Conservation (phyloP, 352 stramenopile genomes). For the Phytophthora pseudosyringae region DNA sequence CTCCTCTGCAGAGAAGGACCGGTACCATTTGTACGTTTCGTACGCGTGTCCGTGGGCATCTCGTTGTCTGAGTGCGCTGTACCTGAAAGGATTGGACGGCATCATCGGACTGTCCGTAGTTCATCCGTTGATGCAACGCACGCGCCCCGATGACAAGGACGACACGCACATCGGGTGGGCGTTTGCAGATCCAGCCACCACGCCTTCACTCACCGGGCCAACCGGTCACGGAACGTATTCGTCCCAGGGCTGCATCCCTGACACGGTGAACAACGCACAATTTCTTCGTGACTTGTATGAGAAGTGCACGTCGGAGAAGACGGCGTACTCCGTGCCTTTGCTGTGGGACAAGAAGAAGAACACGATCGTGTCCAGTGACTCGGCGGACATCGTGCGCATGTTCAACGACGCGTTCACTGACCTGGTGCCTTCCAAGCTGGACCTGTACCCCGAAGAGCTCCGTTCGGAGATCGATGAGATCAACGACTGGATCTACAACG, state of each 20-base stretch:
- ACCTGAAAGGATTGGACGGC: constrained; percentile 92
- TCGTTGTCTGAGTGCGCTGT: constrained; percentile 65
- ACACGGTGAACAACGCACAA: constrained; percentile 67
- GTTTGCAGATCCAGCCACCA: constrained; percentile 68
- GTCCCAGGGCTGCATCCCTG: constrained; percentile 43
- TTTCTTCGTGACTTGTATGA: constrained; percentile 91
- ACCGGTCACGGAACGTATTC: constrained; percentile 43
- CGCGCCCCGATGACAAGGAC: constrained; percentile 55
- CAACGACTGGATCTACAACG: constrained; percentile 92
- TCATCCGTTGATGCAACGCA: constrained; percentile 67
- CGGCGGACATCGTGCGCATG: constrained; percentile 95
- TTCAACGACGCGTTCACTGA: constrained; percentile 93
- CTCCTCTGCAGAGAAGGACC: constrained; percentile 30
- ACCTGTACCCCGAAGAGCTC: constrained; percentile 90
- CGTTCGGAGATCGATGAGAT: constrained; percentile 78
- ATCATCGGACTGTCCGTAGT: constrained; percentile 87
- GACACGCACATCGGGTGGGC: constrained; percentile 89
- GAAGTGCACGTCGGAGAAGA: constrained; percentile 47
- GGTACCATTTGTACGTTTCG: constrained; percentile 92
- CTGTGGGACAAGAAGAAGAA: constrained; percentile 94
- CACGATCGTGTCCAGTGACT: constrained; percentile 97
- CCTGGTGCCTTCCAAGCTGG: constrained; percentile 70
- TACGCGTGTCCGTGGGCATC: constrained; percentile 88
- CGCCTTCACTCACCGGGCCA: constrained; percentile 37
- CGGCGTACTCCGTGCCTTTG: constrained; percentile 93